These are phyloP conservation scores for Neurospora hispaniola DNA, from an alignment of 495 filamentous ascomycete species.

Conservation along the genomic window DNA sequence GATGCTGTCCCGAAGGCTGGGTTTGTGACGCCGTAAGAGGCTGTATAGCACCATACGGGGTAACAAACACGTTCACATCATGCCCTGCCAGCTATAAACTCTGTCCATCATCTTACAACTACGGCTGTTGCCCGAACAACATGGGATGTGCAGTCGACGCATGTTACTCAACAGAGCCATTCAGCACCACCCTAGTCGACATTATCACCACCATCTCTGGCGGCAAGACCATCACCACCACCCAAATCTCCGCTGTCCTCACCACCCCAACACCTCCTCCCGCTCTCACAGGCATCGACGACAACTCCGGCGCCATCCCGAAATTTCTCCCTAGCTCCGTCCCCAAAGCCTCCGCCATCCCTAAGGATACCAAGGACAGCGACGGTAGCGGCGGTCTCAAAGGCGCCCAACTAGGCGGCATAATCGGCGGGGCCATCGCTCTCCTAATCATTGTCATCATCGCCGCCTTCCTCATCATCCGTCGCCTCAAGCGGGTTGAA, in stretches of 20 bases:
- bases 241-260: constrained; percentile 17
- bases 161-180: constrained; percentile 28
- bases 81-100: constrained; percentile 26
- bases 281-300: constrained; percentile 1
- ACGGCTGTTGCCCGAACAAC: constrained; percentile 31
- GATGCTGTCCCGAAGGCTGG: constrained; percentile 27
- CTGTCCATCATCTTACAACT: constrained; percentile 28
- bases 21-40: constrained; percentile 17
- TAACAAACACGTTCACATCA: constrained; percentile 9
- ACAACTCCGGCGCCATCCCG: constrained; percentile 8
- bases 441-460: constrained; percentile 26
- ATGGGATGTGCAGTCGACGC: constrained; percentile 26
- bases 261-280: constrained; percentile 18
- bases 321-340: constrained; percentile 31
- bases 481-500: constrained; percentile 25
- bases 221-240: constrained; percentile 18
- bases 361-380: background rate
- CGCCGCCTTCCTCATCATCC: constrained; percentile 28
- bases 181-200: constrained; percentile 21
- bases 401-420: constrained; percentile 28
- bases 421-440: constrained; percentile 32
- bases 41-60: constrained; percentile 24
- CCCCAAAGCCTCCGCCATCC: constrained; percentile 22
- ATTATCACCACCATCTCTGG: constrained; percentile 24
- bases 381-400: constrained; percentile 20